Base-by-base conservation (phyloP, 352 stramenopile species). In the Blastocystis sp. region DNA sequence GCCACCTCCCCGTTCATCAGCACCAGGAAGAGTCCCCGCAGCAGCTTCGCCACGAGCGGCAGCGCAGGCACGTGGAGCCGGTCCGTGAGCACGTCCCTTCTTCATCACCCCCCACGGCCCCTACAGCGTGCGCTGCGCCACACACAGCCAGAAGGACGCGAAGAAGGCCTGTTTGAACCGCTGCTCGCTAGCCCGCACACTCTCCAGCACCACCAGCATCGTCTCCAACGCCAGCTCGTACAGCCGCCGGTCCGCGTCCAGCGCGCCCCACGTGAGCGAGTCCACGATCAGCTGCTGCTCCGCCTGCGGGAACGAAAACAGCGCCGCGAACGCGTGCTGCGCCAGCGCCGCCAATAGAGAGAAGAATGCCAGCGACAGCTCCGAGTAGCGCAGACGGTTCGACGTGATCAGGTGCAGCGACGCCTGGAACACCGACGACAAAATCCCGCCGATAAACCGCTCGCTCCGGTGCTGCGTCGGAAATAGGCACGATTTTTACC, bases 341-440 rank as follows among this genome's bases (percentile, higher is more conserved):
- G 96, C 96, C 54, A 97, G 57, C 21, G 3, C 88, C 87, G 91
- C 93, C 34, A 99, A 90, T 79, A 99, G 93, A 88, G 97, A 95
- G 92, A 97, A 99, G 87, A 99, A 99, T 84, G 96, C 94, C 78
- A 98, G 94, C 73, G 96, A 91, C 88, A 98, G 95, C 87, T 99
- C 96, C 0, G 96, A 95, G 88, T 96, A 98, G 88, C 99, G 96
- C 88, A 98, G 93, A 88, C 98, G 98, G 90, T 99, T 99, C 79
- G 92, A 94, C 6, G 96, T 99, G 88, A 99, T 99, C 94, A 99
- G 98, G 88, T 98, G 92, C 36, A 99, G 90, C 49, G 96, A 98
- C 87, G 93, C 96, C 90, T 98, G 94, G 88, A 98, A 98, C 34
- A 98, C 94, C 67, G 94, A 91, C 81, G 98, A 93, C 88, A 99